Conservation (phyloP, 75 land plant species). For the Azolla pinnata region DNA sequence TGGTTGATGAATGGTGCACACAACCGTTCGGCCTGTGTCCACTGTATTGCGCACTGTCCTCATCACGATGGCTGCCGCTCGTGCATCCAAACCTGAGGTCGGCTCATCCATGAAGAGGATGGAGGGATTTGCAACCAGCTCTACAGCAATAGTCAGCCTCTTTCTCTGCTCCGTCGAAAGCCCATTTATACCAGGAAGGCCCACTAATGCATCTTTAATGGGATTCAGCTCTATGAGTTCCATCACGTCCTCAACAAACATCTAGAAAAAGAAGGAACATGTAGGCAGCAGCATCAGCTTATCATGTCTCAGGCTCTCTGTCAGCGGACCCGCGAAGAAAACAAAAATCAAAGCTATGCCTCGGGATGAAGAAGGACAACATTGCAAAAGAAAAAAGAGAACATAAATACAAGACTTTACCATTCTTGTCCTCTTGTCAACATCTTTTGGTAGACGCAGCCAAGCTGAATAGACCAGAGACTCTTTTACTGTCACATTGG, state of each 20-base stretch:
- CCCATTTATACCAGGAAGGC: constrained; percentile 49
- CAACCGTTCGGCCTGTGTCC: constrained; percentile 55
- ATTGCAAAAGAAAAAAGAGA: not conserved
- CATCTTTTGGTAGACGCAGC: constrained; percentile 55
- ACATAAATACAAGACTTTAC: constrained; percentile 9
- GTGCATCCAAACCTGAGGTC: constrained; percentile 55
- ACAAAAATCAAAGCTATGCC: too few relatives aligned
- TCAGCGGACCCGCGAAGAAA: too few relatives aligned
- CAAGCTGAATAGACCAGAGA: constrained; percentile 66
- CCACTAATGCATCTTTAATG: constrained; percentile 35
- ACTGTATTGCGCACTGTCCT: constrained; percentile 58
- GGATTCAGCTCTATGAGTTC: constrained; percentile 43
- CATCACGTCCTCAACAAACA: constrained; percentile 60
- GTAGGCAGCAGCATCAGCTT: constrained; percentile 1
- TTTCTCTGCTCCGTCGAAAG: constrained; percentile 53
- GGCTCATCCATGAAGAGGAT: constrained; percentile 69
- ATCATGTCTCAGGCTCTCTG: too few relatives aligned
- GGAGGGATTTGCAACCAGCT: constrained; percentile 57
- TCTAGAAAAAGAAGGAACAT: constrained; percentile 14
- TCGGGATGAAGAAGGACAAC: not conserved
- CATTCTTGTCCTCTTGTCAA: constrained; percentile 32
- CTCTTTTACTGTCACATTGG: constrained; percentile 49
- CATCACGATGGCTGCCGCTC: constrained; percentile 68
- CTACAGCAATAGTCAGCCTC: constrained; percentile 53
- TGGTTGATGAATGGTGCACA: constrained; percentile 68